Evolutionary conservation across 176 grass and related monocot genomes (phyloP).

Genomic region (Thinopyrum elongatum): DNA sequence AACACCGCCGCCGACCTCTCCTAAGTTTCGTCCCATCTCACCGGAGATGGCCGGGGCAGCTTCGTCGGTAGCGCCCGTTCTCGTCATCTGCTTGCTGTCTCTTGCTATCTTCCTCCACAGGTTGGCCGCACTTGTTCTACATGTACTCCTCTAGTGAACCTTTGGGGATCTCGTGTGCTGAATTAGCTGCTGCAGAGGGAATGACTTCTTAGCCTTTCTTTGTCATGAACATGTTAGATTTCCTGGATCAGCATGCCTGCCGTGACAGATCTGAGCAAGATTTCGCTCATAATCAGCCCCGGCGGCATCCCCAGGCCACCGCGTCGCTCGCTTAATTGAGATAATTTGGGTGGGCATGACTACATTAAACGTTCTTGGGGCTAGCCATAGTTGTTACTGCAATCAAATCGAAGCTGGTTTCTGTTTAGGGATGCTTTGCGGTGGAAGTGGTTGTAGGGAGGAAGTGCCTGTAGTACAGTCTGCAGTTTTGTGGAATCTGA

Average conservation of each 20-base stretch:
- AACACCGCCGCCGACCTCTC: not conserved
- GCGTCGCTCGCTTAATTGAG: not conserved
- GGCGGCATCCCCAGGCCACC: not conserved
- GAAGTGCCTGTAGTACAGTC: not conserved
- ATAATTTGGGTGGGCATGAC: not conserved
- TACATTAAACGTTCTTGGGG: not conserved
- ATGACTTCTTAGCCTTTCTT: not conserved
- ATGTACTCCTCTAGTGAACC: not conserved
- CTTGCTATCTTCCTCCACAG: slow-evolving; percentile 29
- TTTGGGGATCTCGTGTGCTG: not conserved
- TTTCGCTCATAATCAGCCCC: not conserved
- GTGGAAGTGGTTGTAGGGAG: not conserved
- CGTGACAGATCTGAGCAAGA: slow-evolving; percentile 18
- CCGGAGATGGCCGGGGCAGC: slow-evolving; percentile 39
- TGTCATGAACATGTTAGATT: slow-evolving; percentile 11
- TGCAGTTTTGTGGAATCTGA: not conserved
- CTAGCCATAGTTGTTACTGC: not conserved
- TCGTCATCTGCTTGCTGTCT: not conserved
- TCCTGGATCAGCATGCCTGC: not conserved
- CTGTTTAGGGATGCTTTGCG: not conserved
- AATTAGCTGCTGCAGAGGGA: not conserved
- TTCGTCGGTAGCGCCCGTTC: not conserved
- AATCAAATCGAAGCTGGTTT: not conserved
- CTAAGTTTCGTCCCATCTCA: not conserved
- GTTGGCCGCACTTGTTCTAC: slow-evolving; percentile 11